Conservation (phyloP, 306 rosid genomes). For the Arachis hypogaea region DNA sequence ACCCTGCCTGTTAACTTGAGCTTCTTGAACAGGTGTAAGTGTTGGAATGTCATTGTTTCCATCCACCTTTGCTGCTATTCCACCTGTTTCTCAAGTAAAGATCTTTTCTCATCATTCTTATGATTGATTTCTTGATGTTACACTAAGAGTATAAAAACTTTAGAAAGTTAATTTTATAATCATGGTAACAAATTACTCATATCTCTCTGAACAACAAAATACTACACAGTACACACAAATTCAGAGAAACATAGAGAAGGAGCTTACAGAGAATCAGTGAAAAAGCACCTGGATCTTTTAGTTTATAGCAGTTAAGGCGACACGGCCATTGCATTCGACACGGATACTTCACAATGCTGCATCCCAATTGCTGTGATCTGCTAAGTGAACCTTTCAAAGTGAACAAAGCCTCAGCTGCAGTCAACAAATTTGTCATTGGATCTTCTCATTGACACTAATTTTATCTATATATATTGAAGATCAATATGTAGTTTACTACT, state of each 20-base stretch:
- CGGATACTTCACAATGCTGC: slow-evolving; percentile 45
- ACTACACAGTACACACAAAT: neutral
- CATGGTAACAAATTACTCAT: neutral
- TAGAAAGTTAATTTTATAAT: neutral
- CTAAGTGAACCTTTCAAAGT: slow-evolving; percentile 41
- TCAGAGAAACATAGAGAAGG: slow-evolving; percentile 42
- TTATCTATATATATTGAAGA: neutral
- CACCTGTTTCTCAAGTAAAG: slow-evolving; percentile 45
- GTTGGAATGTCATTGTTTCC: slow-evolving; percentile 57
- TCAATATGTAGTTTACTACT: neutral
- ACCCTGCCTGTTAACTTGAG: slow-evolving; percentile 40
- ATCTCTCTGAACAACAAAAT: neutral
- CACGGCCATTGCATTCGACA: slow-evolving; percentile 51
- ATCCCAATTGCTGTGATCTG: slow-evolving; percentile 38
- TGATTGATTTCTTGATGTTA: neutral
- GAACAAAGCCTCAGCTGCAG: slow-evolving; percentile 58
- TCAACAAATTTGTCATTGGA: slow-evolving; percentile 12
- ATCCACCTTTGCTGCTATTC: slow-evolving; percentile 35
- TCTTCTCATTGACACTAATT: slow-evolving; percentile 3
- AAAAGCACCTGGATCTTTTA: slow-evolving; percentile 54
- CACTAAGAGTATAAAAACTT: no score
- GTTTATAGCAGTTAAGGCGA: slow-evolving; percentile 46
- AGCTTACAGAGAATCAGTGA: slow-evolving; percentile 58
- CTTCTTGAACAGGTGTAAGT: slow-evolving; percentile 48
- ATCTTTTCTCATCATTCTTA: slow-evolving; percentile 32